Percentiles rank a stretch among this genome's conserved stretches.
phyloP scores from a whole-genome alignment of 257 asterid species.

The Gentiana straminea region DNA sequence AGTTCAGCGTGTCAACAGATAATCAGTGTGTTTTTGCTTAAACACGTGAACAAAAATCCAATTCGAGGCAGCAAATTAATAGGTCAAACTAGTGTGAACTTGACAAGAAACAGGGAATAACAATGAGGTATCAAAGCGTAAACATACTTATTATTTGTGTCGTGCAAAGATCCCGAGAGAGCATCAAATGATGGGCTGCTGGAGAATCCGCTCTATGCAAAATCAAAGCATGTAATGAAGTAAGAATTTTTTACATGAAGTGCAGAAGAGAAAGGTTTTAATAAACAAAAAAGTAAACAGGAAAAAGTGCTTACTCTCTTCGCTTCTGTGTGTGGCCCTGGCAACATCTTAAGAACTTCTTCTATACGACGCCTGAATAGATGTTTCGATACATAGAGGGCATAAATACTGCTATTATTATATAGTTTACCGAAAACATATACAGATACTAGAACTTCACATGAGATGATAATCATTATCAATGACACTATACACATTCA shows the following conservation, averaged over 20 bases:
- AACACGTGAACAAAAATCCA: no score
- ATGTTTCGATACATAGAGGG: not conserved
- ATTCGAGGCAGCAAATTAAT: no score
- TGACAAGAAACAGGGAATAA: no score
- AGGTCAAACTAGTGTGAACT: no score
- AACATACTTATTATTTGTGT: constrained; percentile 30
- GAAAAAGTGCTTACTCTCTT: constrained; percentile 52
- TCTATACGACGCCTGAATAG: constrained; percentile 81
- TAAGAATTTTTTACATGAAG: constrained; percentile 1
- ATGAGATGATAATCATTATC: no score
- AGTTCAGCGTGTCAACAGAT: constrained; percentile 11
- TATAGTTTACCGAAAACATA: not conserved
- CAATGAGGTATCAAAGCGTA: no score
- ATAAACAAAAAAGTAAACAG: constrained; percentile 1
- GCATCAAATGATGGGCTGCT: constrained; percentile 58
- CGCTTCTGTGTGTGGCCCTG: constrained; percentile 90
- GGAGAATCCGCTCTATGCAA: constrained; percentile 64
- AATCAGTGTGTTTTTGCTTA: not conserved
- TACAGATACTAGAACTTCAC: not conserved
- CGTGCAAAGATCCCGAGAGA: constrained; percentile 46
- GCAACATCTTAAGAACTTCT: constrained; percentile 78
- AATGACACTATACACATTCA: no score
- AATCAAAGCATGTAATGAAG: constrained; percentile 5
- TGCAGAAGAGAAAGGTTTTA: constrained; percentile 3
- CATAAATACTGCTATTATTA: not conserved